phyloP scores from a whole-genome alignment of 2,329 filamentous ascomycete genomes.

The Phialocephala sp. region DNA sequence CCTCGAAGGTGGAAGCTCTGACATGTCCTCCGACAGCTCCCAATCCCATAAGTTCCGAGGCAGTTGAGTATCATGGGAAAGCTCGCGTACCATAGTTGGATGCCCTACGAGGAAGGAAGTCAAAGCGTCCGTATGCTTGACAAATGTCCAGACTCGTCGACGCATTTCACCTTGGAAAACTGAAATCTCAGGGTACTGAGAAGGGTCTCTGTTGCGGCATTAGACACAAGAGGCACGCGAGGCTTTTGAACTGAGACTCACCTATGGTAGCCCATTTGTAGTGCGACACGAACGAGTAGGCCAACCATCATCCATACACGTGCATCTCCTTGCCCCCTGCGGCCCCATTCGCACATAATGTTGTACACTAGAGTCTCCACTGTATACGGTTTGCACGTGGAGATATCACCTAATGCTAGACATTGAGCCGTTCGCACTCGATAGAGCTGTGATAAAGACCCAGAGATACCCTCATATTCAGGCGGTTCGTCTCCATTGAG shows the following conservation, averaged over 20 bases:
- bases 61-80: conserved; percentile 74
- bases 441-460: conserved; percentile 66
- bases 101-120: conserved; percentile 73
- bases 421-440: conserved; percentile 77
- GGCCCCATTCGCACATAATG: conserved; percentile 74
- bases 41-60: conserved; percentile 81
- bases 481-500: conserved; percentile 76
- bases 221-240: conserved; percentile 56
- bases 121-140: conserved; percentile 73
- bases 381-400: conserved; percentile 72
- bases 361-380: conserved; percentile 78
- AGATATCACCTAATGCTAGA: conserved; percentile 71
- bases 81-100: conserved; percentile 68
- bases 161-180: conserved; percentile 80
- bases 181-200: conserved; percentile 72
- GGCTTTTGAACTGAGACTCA: conserved; percentile 5
- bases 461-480: conserved; percentile 66
- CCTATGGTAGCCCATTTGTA: conserved; percentile 62
- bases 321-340: conserved; percentile 70
- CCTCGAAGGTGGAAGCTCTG: conserved; percentile 67
- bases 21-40: conserved; percentile 71
- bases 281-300: conserved; percentile 57
- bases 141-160: conserved; percentile 68
- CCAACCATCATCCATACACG: conserved; percentile 54
- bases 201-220: conserved; percentile 78